Percentiles rank a stretch among this genome's conserved stretches.
phyloP scores from a whole-genome alignment of 208 protist species.

The Angomonas deanei region DNA sequence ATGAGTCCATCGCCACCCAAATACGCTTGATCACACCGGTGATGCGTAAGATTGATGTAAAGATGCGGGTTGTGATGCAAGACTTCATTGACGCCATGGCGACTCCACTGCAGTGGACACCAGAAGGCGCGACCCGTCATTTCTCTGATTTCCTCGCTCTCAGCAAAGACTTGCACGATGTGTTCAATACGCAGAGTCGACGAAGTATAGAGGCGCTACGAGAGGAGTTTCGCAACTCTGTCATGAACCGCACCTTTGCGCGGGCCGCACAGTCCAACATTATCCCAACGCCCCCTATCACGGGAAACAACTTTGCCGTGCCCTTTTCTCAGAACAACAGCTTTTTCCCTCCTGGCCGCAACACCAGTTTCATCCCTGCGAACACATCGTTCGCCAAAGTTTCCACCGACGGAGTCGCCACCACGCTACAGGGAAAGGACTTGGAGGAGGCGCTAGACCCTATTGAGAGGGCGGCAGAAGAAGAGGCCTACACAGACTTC shows the following conservation, averaged over 20 bases:
- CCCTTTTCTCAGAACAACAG: not conserved
- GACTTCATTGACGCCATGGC: constrained; percentile 48
- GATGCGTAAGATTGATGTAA: constrained; percentile 25
- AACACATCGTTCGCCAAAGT: not conserved
- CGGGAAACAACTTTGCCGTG: too few species aligned
- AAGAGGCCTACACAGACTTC: not conserved
- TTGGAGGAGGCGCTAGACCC: not conserved
- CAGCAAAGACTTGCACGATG: constrained; percentile 21
- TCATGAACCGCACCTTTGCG: not conserved
- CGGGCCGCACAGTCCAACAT: not conserved
- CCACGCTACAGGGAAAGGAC: not conserved
- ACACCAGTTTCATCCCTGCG: not conserved
- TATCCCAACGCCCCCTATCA: too few species aligned
- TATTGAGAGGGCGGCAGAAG: not conserved
- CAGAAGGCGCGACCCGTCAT: constrained; percentile 17
- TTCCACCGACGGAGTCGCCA: not conserved
- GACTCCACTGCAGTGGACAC: constrained; percentile 26
- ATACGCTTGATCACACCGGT: constrained; percentile 14
- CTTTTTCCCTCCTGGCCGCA: not conserved
- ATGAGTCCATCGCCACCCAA: not conserved
- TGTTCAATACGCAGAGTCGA: constrained; percentile 20
- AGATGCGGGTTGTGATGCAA: constrained; percentile 23
- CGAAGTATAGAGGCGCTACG: constrained; percentile 33
- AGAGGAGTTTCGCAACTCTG: constrained; percentile 10
- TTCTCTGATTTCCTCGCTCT: constrained; percentile 32